Conservation (phyloP, 176 grass and related monocot genomes). For the Dactylis glomerata region DNA sequence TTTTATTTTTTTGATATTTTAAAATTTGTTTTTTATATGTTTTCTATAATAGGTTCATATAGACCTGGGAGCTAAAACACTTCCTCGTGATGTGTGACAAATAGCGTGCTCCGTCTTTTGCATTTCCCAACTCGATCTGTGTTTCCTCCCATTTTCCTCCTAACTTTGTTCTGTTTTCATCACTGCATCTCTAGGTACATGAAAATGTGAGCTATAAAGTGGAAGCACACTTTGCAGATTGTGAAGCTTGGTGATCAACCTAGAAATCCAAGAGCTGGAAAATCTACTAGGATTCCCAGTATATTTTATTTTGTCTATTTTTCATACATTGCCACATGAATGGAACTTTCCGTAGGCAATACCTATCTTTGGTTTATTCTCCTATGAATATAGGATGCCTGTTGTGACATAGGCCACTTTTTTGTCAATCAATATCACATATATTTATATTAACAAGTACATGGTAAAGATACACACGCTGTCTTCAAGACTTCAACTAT, state of each 20-base stretch:
- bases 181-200: conserved; percentile 1
- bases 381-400: neutral
- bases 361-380: neutral
- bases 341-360: neutral
- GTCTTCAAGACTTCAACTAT: no score
- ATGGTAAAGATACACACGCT: no score
- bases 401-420: neutral
- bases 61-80: no score
- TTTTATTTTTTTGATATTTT: no score
- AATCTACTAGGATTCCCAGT: neutral
- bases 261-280: neutral
- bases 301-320: neutral
- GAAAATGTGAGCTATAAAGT: neutral
- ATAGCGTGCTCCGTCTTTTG: neutral
- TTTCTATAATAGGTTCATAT: no score
- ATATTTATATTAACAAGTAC: no score
- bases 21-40: no score
- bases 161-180: neutral
- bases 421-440: no score
- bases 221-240: neutral
- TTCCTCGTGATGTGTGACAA: no score
- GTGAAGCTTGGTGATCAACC: neutral
- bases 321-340: neutral
- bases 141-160: neutral
- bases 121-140: neutral